Conservation (phyloP, 805 yeast species). For the Saccharomycopsis microspora region DNA sequence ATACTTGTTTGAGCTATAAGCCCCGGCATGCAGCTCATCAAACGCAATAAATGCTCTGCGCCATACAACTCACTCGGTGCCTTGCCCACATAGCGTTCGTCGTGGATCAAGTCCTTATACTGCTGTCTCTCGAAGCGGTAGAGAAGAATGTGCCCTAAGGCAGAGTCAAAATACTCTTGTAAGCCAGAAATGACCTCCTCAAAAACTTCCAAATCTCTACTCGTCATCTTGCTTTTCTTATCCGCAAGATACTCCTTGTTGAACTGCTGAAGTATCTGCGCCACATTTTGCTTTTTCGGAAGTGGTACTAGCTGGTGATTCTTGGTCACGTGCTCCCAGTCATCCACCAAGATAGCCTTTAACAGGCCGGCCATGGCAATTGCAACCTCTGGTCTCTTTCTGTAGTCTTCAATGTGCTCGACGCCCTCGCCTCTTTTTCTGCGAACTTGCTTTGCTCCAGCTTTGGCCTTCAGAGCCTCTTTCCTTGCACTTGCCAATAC, state of each 20-base stretch:
- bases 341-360: constrained; percentile 70
- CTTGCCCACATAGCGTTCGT: constrained; percentile 24
- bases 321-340: constrained; percentile 87
- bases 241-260: constrained; percentile 19
- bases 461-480: not conserved
- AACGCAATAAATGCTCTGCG: constrained; percentile 67
- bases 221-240: constrained; percentile 21
- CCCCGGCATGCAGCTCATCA: constrained; percentile 73
- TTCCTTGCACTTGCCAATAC: constrained; percentile 25
- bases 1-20: constrained; percentile 67
- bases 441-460: constrained; percentile 11
- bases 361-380: constrained; percentile 53
- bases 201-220: constrained; percentile 37
- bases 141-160: constrained; percentile 55
- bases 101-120: constrained; percentile 38
- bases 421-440: constrained; percentile 21
- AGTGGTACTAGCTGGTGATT: constrained; percentile 58
- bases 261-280: constrained; percentile 44
- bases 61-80: constrained; percentile 52
- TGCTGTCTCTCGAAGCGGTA: constrained; percentile 75
- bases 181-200: constrained; percentile 67
- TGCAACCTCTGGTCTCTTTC: constrained; percentile 30
- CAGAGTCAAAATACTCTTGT: constrained; percentile 58
- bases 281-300: constrained; percentile 48
- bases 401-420: constrained; percentile 22